A percentile compares a stretch with the other conserved stretches of the same genome.
Evolutionary conservation across 2,329 filamentous ascomycete species (phyloP).

Genomic region (Paecilomyces fulvus): DNA sequence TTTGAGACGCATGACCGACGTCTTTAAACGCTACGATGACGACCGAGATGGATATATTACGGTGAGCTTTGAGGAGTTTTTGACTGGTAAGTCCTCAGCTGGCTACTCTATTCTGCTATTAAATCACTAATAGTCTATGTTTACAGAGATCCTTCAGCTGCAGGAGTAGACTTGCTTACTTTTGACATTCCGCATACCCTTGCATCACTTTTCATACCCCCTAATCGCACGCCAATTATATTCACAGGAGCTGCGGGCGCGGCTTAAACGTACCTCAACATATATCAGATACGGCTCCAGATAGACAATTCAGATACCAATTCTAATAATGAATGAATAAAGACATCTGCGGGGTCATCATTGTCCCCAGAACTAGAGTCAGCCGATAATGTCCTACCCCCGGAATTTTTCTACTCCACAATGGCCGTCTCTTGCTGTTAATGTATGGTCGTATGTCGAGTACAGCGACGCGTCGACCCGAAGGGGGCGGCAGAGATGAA

Average conservation of each 20-base stretch:
- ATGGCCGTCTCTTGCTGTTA: too few relatives aligned
- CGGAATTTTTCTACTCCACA: too few relatives aligned
- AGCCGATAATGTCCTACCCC: too few relatives aligned
- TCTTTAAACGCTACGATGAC: conserved; percentile 98
- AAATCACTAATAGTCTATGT: conserved; percentile 3
- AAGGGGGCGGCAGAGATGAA: too few relatives aligned
- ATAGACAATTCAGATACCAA: neutral
- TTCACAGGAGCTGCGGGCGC: neutral
- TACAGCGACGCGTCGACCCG: too few relatives aligned
- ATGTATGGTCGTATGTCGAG: too few relatives aligned
- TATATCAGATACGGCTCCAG: neutral
- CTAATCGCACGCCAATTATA: neutral
- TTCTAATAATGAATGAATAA: neutral
- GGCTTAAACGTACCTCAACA: neutral
- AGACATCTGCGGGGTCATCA: neutral
- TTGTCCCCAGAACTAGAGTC: too few relatives aligned
- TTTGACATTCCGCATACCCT: neutral
- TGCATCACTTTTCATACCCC: neutral
- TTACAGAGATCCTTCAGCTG: conserved; percentile 26
- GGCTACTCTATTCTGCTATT: neutral
- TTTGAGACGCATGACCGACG: conserved; percentile 96
- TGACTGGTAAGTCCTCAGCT: conserved; percentile 45
- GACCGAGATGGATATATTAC: conserved; percentile 91
- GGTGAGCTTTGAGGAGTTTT: conserved; percentile 71
- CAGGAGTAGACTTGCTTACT: conserved; percentile 20